Conservation (phyloP, 2,329 filamentous ascomycete genomes). For the Byssoonygena ceratinophila region DNA sequence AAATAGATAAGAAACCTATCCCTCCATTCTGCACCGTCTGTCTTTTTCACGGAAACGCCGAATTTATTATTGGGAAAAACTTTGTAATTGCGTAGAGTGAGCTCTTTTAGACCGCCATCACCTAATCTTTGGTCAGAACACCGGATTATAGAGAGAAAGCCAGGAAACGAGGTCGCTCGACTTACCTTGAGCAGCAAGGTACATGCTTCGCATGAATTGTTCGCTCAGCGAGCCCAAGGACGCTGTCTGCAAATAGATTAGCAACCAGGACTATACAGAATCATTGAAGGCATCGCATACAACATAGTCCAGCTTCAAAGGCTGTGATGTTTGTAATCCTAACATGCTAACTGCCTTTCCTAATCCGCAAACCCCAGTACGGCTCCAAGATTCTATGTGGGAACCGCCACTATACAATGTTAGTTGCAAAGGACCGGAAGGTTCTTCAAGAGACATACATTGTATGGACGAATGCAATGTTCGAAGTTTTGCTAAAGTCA, state of each 20-base stretch:
- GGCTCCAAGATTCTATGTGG: conserved; percentile 40
- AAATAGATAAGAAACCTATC: conserved; percentile 66
- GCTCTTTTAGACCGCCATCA: conserved; percentile 38
- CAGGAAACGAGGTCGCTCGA: conserved; percentile 6
- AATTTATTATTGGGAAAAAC: conserved; percentile 16
- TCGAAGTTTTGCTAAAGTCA: conserved; percentile 64
- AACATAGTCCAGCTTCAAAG: conserved; percentile 62
- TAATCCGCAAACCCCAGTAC: conserved; percentile 65
- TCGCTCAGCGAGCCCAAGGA: conserved; percentile 69
- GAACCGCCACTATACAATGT: conserved; percentile 42
- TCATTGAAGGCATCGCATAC: conserved; percentile 36
- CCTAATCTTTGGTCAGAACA: conserved; percentile 26
- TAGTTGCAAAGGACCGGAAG: conserved; percentile 11
- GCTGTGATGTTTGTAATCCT: conserved; percentile 46
- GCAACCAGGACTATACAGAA: background rate
- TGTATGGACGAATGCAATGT: conserved; percentile 72
- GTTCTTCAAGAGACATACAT: conserved; percentile 49
- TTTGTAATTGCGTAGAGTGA: conserved; percentile 28
- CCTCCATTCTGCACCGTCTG: conserved; percentile 31
- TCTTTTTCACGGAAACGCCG: conserved; percentile 33
- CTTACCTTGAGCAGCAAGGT: conserved; percentile 48
- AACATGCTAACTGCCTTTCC: conserved; percentile 55
- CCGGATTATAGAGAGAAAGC: background rate
- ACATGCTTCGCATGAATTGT: conserved; percentile 52
- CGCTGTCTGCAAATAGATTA: conserved; percentile 47